Evolutionary conservation across 2,329 filamentous ascomycete genomes (phyloP), one percentile per base, ranked within the genome.

Genomic region (Parastagonospora avenae): DNA sequence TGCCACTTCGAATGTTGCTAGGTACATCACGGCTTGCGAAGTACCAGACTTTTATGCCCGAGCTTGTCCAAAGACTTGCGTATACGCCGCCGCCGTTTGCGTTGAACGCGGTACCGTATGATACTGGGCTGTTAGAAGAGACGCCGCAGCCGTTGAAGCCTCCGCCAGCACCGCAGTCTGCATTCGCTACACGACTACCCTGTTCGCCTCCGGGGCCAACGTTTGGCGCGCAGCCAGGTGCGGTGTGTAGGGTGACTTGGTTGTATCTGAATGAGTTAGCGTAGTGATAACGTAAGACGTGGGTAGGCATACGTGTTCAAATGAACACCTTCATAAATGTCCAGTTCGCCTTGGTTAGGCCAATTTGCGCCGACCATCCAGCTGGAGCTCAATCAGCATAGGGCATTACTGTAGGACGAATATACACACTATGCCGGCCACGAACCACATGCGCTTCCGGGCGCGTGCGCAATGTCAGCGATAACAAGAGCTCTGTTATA

Each of bases 1-100:
- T 70, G 1, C 72, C 72, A 36, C 50, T 66, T 9, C 60, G 60
- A 51, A 80, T 76, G 44, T 80, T 77, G 2, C 55, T 54, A 0
- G 79, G 79, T 0, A 80, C 71, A n/a, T 67, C 57, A 15, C 63
- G 53, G 4, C 71, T 58, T 0, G 76, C 65, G 53, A 76, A 80
- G 50, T 76, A 76, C 78, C 79, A 81, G n/a, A 80, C 71, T 46
- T 75, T 73, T 60, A 81, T 75, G 2, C 67, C 73, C 4, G 73
- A 68, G 16, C 62, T 59, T 1, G 72, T 77, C 68, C 77, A 77
- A 11, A 74, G 66, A 3, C 73, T 66, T 8, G 74, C 76, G 46
- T 77, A 79, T 0, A 78, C 73, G 27, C 76, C 77, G 32, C 77
- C 77, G 8, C 74, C 74, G 16, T 69, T 71, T 12, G 63, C 64